Conservation (phyloP, 805 yeast species). For the Nakazawaea siamensis region DNA sequence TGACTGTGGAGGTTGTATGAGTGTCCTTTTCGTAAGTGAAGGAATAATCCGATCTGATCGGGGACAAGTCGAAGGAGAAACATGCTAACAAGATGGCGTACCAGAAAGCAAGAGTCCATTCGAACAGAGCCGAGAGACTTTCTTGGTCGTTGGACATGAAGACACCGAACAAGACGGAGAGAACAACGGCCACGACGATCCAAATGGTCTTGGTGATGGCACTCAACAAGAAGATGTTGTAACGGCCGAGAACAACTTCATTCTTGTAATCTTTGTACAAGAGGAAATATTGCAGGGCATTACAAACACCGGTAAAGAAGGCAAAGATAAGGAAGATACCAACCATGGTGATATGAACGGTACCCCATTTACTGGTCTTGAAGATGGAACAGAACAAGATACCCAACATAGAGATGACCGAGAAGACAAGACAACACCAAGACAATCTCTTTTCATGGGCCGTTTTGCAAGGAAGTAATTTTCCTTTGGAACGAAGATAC, state of each 20-base stretch:
- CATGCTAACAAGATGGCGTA: slow-evolving; percentile 63
- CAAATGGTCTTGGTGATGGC: slow-evolving; percentile 52
- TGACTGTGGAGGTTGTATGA: neutral
- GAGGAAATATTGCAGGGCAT: slow-evolving; percentile 34
- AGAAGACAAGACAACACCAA: slow-evolving; percentile 14
- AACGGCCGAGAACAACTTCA: neutral
- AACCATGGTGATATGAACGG: slow-evolving; percentile 61
- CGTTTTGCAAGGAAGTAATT: slow-evolving; percentile 44
- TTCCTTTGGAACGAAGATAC: slow-evolving; percentile 46
- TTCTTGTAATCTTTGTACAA: slow-evolving; percentile 16
- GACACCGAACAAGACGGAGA: slow-evolving; percentile 64
- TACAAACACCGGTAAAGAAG: slow-evolving; percentile 41
- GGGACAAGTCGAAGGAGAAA: slow-evolving; percentile 54
- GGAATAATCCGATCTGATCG: slow-evolving; percentile 3
- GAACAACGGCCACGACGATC: slow-evolving; percentile 54
- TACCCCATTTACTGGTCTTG: slow-evolving; percentile 49
- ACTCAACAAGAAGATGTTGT: slow-evolving; percentile 30
- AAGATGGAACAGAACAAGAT: slow-evolving; percentile 68
- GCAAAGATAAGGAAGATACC: slow-evolving; percentile 62
- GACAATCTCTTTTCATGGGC: slow-evolving; percentile 25
- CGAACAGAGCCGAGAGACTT: slow-evolving; percentile 56
- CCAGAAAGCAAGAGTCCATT: slow-evolving; percentile 85
- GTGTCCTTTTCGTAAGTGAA: neutral
- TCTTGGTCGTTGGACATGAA: slow-evolving; percentile 25
- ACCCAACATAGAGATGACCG: slow-evolving; percentile 47